Conservation (phyloP, 2,329 filamentous ascomycete species). For the Amesomyces nigricolor region DNA sequence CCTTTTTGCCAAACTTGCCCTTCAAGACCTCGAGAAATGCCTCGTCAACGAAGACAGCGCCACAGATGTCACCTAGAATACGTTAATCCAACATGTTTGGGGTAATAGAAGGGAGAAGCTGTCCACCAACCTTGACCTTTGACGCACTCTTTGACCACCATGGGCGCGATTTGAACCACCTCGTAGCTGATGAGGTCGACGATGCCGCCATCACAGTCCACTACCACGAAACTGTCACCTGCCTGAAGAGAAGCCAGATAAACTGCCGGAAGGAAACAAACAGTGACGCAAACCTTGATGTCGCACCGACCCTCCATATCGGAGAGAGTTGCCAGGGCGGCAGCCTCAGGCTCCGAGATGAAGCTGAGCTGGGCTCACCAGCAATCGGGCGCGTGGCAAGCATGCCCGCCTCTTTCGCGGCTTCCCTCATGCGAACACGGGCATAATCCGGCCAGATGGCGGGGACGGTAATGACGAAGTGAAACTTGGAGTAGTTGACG, state of each 20-base stretch:
- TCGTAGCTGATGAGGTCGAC: conserved; percentile 38
- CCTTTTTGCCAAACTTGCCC: conserved; percentile 8
- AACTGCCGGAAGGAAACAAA: too few species aligned
- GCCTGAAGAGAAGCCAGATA: not conserved
- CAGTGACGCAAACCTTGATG: not conserved
- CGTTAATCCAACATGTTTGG: not conserved
- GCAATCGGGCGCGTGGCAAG: conserved; percentile 22
- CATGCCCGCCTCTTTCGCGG: conserved; percentile 34
- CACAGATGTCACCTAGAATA: conserved; percentile 35
- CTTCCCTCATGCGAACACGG: conserved; percentile 34
- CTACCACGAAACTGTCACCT: conserved; percentile 27
- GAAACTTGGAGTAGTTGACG: conserved; percentile 27
- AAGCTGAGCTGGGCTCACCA: conserved; percentile 31
- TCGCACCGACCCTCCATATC: conserved; percentile 23
- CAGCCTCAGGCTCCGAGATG: conserved; percentile 42
- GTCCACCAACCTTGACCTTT: conserved; percentile 32
- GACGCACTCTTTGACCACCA: conserved; percentile 34
- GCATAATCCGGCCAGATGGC: conserved; percentile 43
- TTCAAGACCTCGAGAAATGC: conserved; percentile 31
- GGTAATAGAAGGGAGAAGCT: not conserved
- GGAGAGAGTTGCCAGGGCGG: conserved; percentile 35
- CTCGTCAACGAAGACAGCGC: conserved; percentile 38
- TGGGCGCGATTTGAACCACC: conserved; percentile 21
- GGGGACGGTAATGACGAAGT: conserved; percentile 40
- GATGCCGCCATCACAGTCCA: conserved; percentile 32